Base-by-base conservation (phyloP, 306 rosid genomes). In the Gleditsia sinensis region DNA sequence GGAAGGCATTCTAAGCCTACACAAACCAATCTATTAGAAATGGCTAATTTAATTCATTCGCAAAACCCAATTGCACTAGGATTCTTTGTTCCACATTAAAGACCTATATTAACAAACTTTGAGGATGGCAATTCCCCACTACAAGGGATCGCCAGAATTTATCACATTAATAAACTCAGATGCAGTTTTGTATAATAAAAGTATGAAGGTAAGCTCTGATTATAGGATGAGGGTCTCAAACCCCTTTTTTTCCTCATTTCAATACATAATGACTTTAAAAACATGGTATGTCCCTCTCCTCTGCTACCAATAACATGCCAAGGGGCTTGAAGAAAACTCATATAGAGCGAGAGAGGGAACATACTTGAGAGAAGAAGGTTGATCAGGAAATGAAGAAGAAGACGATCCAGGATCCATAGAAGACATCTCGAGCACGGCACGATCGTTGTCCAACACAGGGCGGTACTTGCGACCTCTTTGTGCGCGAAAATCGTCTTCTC, bases 371-470 rank as follows among this genome's bases (percentile, higher is more conserved):
- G 92, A 77, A 40, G 87, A 68, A 75, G 76, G 83, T 34, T 21
- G 88, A 79, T 79, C 82, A 30, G 84, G 51, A 45, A 78, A 3
- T 5, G 88, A 60, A 28, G 96, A 74, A 6, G 96, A 79, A 6
- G 97, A 82, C 36, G 98, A 85, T 56, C 97, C 92, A 63, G 90
- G 96, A 88, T 90, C 97, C 67, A 95, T 82, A 36, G 97, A 77
- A 64, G 99, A 92, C 99, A 95, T 95, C 80, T 95, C 92, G 63
- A 95, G 97, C 46, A 95, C 99, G 14, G 97, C 98, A 19, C 98
- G 97, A 92, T 95, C 98, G 70, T 88, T 80, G 68, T 85, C 97
- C 84, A 92, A 85, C 0, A 95, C 99, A 0, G 99, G 97, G 17
- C 96, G 88, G 57, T 95, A 95, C 88, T 90, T 83, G 76, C 96